Percentiles rank a stretch among this genome's conserved stretches.
Evolutionary conservation across 768 basidiomycete species (phyloP).

Genomic region (Phylloporus rhodoxanthus): DNA sequence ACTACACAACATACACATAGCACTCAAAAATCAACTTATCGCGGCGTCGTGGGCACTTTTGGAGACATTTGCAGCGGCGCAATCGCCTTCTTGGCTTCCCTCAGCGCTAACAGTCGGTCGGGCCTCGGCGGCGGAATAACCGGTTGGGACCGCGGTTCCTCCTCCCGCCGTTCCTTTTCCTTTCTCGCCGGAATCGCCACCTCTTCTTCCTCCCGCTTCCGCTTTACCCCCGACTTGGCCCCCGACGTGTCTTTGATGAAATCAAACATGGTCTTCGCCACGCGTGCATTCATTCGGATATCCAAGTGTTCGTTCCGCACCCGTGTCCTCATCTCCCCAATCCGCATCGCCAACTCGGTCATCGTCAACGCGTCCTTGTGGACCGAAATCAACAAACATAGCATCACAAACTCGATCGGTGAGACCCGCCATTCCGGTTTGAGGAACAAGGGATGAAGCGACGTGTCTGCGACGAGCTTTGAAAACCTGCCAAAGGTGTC

Average conservation of each 20-base stretch:
- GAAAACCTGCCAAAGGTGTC: conserved; percentile 45
- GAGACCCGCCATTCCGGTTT: conserved; percentile 46
- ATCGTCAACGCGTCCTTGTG: conserved; percentile 37
- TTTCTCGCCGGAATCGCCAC: conserved; percentile 1
- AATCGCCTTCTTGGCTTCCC: conserved; percentile 17
- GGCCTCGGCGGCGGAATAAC: conserved; percentile 14
- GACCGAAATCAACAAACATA: conserved; percentile 48
- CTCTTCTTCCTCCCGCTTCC: conserved; percentile 25
- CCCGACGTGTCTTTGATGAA: conserved; percentile 37
- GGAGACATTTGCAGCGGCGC: conserved; percentile 11
- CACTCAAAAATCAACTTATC: conserved; percentile 1
- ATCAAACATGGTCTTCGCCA: conserved; percentile 49
- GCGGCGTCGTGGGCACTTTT: conserved; percentile 6
- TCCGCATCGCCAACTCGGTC: conserved; percentile 38
- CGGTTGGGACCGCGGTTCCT: conserved; percentile 3
- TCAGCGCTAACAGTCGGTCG: conserved; percentile 13
- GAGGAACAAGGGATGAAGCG: conserved; percentile 35
- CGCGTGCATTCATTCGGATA: conserved; percentile 57
- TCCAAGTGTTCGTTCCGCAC: conserved; percentile 56
- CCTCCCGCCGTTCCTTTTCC: conserved; percentile 14
- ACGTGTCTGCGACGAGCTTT: conserved; percentile 36
- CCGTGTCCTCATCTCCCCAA: conserved; percentile 47
- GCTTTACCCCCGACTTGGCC: conserved; percentile 5
- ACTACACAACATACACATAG: neutral
- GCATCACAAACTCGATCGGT: conserved; percentile 63